Evolutionary conservation across 306 rosid species (phyloP), one percentile per base, ranked within the genome.

Genomic region (Dryas octopetala): DNA sequence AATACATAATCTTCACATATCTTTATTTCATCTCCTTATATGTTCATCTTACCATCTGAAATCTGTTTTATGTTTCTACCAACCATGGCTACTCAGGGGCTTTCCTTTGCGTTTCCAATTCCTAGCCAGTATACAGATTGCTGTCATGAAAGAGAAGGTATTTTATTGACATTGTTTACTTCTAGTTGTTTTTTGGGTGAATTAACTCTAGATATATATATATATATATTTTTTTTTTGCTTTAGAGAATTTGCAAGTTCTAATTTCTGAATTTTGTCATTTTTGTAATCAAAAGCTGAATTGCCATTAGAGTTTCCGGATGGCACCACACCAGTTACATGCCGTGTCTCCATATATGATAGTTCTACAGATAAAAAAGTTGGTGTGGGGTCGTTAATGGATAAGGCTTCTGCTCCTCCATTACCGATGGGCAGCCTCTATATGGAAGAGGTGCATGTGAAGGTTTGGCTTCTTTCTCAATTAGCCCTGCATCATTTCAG

Each of bases 391-490:
- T 81, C 93, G 44, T 87, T 90, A 67, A 89, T 95, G 99, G 95
- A 95, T 47, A 95, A 83, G 92, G 98, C 99, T 72, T 90, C 88
- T 76, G 96, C 96, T 80, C 99, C 99, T 58, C 88, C 96, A 48
- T 78, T 95, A 70, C 92, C 96, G 66, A 64, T 74, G 59, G 87
- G 92, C 47, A 95, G 99, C 87, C 87, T 90, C 75, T 95, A 95
- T 80, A 95, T 95, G 99, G 99, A 95, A 86, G 99, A 95, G 89
- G 97, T 95, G 74, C 98, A 92, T 54, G 96, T 86, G 68, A 92
- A 92, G 99, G 99, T 95, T 82, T 81, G 88, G 46, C 49, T 75
- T 82, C 77, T 62, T 78, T 73, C 83, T 77, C 40, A 55, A n/a
- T 60, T 16, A 28, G 40, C 66, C 57, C 54, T 65, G 65, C 40